phyloP scores from a whole-genome alignment of 1,284 basidiomycete genomes.

The Takashimella koratensis region DNA sequence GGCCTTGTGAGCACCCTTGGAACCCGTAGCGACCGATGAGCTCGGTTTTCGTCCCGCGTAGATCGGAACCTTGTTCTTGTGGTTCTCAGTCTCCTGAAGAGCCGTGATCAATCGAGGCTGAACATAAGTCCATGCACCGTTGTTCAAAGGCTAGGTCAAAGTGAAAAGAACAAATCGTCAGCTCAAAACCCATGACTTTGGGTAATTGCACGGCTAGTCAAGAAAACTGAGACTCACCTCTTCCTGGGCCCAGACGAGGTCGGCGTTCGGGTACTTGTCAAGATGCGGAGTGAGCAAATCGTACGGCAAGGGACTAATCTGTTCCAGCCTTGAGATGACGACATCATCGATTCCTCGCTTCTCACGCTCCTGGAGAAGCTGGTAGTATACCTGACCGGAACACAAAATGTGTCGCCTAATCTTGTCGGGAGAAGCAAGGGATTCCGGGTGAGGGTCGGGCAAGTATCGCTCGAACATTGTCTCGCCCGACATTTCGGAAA shows the following conservation, averaged over 20 bases:
- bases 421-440: constrained; percentile 74
- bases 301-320: constrained; percentile 94
- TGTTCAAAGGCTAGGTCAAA: constrained; percentile 77
- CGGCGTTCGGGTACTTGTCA: constrained; percentile 93
- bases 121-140: constrained; percentile 89
- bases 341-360: constrained; percentile 85
- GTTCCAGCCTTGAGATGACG: constrained; percentile 90
- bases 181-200: background rate
- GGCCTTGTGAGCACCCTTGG: constrained; percentile 67
- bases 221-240: constrained; percentile 28
- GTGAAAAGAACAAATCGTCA: background rate
- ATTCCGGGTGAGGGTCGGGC: constrained; percentile 71
- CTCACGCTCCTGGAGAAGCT: constrained; percentile 82
- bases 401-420: constrained; percentile 90
- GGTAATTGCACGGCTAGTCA: no score
- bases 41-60: constrained; percentile 85
- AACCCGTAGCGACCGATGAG: constrained; percentile 59
- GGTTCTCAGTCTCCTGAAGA: constrained; percentile 77
- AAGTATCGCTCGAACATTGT: constrained; percentile 91
- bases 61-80: constrained; percentile 80
- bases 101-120: constrained; percentile 77
- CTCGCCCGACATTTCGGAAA: constrained; percentile 85
- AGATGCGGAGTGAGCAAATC: constrained; percentile 84
- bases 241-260: constrained; percentile 85
- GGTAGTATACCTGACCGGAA: constrained; percentile 88